Conservation (phyloP, 495 filamentous ascomycete species). For the Aspergillus avenaceus region DNA sequence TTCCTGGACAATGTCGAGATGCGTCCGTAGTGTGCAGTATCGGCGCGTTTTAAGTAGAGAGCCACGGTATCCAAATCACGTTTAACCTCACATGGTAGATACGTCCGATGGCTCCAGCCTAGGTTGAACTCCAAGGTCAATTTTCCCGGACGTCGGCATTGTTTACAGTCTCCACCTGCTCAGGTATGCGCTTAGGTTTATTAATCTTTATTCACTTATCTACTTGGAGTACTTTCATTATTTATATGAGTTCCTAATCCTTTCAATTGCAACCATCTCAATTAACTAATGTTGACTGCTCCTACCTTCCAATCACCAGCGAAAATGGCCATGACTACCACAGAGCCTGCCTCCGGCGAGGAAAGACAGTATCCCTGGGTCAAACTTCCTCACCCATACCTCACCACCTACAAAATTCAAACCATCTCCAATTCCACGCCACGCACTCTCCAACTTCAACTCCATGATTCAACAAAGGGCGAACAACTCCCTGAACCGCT, state of each 20-base stretch:
- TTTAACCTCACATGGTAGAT: background rate
- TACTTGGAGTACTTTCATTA: too few species aligned
- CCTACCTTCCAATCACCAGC: background rate
- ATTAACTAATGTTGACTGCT: too few species aligned
- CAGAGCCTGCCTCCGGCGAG: background rate
- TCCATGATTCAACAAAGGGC: conserved; percentile 24
- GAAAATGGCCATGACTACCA: background rate
- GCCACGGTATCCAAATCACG: background rate
- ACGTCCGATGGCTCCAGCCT: too few species aligned
- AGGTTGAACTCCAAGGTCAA: too few species aligned
- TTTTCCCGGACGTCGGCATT: too few species aligned
- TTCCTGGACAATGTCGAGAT: background rate
- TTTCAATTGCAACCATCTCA: background rate
- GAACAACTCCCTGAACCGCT: conserved; percentile 24
- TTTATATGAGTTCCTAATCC: conserved; percentile 2
- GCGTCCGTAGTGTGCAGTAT: background rate
- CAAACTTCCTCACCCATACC: conserved; percentile 21
- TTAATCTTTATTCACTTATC: background rate
- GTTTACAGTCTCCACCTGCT: too few species aligned
- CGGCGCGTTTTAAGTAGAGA: background rate
- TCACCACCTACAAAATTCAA: conserved; percentile 30
- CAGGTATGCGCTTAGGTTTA: background rate
- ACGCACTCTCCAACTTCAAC: conserved; percentile 17
- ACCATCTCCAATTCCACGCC: conserved; percentile 18
- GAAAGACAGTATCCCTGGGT: conserved; percentile 13